Evolutionary conservation across 1,284 basidiomycete species (phyloP), one percentile per base, ranked within the genome.

Genomic region (Austroboletus niveus): DNA sequence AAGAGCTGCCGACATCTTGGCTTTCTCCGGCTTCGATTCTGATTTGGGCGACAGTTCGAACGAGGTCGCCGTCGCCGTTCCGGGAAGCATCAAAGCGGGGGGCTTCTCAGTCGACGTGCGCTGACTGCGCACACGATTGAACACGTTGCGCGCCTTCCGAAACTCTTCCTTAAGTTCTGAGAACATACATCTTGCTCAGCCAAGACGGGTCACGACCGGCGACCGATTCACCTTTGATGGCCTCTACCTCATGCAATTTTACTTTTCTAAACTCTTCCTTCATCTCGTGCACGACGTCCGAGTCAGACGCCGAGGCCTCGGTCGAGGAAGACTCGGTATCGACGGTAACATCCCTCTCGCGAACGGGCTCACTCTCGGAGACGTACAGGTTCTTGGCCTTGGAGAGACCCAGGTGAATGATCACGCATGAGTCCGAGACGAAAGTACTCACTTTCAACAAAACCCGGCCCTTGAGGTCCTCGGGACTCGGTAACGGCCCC

Each of bases 401-500:
- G 27, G 3, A 49, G 15, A 15, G n/a, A 43, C 34, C 11, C 15
- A n/a, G 29, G 24, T 57, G 43, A 57, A 57, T 3, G 29, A 46
- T 38, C 24, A n/a, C 35, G 6, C 10, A 41, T 10, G 14, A 41
- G 27, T 1, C 44, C n/a, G 4, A 17, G 34, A 27, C 4, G 44
- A 36, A 20, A 48, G 11, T 12, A 63, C 65, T 45, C 49, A 85
- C 89, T 79, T 99, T 99, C 60, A 99, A 73, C 47, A 99, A 64
- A 36, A 99, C 82, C 57, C 83, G 83, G 11, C 86, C 84, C 65
- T 82, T 88, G 47, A 99, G 76, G 32, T 89, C 82, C 54, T 94
- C 87, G 0, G 97, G 97, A 64, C 92, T 96, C 0, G 96, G 97
- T 39, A 98, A 65, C 29, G 64, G 64, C 0, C 77, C 74, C 22